Conservation (phyloP, 1,284 basidiomycete species). For the Ceratobasidium sp. region DNA sequence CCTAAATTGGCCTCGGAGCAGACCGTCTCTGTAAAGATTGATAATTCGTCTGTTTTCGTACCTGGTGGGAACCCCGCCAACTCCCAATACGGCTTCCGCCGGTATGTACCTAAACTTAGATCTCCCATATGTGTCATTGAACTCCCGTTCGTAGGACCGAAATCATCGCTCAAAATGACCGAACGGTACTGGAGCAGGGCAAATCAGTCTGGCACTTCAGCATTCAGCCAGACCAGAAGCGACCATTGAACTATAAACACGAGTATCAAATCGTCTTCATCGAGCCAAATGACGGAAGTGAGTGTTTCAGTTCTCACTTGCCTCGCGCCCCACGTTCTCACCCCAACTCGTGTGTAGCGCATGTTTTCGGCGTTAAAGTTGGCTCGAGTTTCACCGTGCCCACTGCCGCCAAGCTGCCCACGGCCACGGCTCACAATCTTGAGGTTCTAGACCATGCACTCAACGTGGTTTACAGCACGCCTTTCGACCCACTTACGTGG, state of each 20-base stretch:
- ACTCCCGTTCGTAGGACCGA: slow-evolving; percentile 38
- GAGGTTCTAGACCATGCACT: slow-evolving; percentile 65
- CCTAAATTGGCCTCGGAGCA: slow-evolving; percentile 60
- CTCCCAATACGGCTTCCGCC: slow-evolving; percentile 50
- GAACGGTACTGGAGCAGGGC: slow-evolving; percentile 46
- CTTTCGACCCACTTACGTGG: slow-evolving; percentile 46
- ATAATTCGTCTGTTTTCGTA: slow-evolving; percentile 50
- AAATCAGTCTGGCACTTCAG: slow-evolving; percentile 50
- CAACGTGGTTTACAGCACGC: slow-evolving; percentile 57
- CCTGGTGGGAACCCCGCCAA: slow-evolving; percentile 50
- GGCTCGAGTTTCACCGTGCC: slow-evolving; percentile 61
- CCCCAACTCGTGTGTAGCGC: slow-evolving; percentile 52
- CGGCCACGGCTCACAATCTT: slow-evolving; percentile 46
- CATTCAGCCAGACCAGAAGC: slow-evolving; percentile 45
- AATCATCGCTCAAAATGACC: slow-evolving; percentile 49
- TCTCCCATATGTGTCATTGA: neutral
- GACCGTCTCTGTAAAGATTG: slow-evolving; percentile 57
- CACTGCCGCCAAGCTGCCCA: slow-evolving; percentile 54
- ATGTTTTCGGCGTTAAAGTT: slow-evolving; percentile 61
- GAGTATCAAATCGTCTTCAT: slow-evolving; percentile 68
- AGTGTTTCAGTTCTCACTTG: neutral
- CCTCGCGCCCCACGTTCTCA: neutral
- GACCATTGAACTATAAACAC: slow-evolving; percentile 64
- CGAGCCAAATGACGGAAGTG: slow-evolving; percentile 67
- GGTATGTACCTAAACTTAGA: slow-evolving; percentile 1